Evolutionary conservation across 2,329 filamentous ascomycete species (phyloP).

Genomic region (Neodidymelliopsis sp.): DNA sequence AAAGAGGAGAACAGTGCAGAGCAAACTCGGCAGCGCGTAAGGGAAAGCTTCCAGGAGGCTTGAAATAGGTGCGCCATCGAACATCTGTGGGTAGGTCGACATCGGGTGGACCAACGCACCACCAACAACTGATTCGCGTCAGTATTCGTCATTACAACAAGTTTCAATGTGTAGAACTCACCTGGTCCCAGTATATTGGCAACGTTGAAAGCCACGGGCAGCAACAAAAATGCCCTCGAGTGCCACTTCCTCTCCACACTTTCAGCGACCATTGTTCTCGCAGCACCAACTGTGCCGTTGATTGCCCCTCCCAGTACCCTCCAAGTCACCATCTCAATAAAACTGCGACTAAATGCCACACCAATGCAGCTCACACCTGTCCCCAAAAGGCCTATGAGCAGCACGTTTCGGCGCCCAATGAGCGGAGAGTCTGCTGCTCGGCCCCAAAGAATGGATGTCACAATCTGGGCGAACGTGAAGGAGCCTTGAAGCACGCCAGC

Average conservation of each 20-base stretch:
- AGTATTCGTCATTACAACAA: too few species aligned
- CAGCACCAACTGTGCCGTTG: conserved; percentile 11
- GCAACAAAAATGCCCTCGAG: conserved; percentile 9
- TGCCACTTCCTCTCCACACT: conserved; percentile 13
- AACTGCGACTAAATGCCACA: conserved; percentile 7
- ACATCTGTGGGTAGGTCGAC: not conserved
- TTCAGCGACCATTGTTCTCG: conserved; percentile 11
- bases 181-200: conserved; percentile 12
- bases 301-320: conserved; percentile 9
- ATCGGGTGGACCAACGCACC: conserved; percentile 7
- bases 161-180: too few species aligned
- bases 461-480: conserved; percentile 53
- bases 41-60: conserved; percentile 4
- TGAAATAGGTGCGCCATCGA: not conserved
- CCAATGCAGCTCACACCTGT: conserved; percentile 10
- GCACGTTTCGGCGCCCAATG: conserved; percentile 37
- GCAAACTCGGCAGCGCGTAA: conserved; percentile 13
- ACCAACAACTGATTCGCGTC: conserved; percentile 11
- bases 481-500: conserved; percentile 52
- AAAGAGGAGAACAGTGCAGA: conserved; percentile 5
- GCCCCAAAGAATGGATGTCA: conserved; percentile 53
- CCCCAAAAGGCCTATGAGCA: conserved; percentile 10
- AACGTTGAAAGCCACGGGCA: conserved; percentile 13
- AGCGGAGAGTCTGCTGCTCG: conserved; percentile 53
- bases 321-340: conserved; percentile 11